Percentiles rank a stretch among this genome's conserved stretches.
Conservation (phyloP, 2,329 filamentous ascomycete species). For the Lizonia empirigonia region DNA sequence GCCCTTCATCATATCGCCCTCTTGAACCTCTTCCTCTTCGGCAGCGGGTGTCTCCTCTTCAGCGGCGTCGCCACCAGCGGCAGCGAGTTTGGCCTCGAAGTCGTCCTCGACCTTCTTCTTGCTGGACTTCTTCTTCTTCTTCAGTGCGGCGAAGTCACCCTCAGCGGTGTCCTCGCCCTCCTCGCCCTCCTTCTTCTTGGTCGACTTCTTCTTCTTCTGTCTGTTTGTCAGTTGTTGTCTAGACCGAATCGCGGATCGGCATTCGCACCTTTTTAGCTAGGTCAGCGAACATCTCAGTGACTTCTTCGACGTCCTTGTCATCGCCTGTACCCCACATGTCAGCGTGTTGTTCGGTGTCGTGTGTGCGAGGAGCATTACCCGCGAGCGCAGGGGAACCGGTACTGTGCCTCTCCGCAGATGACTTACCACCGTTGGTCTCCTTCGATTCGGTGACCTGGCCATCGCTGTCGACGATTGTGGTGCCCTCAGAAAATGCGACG, state of each 20-base stretch:
- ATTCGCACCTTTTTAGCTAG: constrained; percentile 67
- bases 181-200: constrained; percentile 64
- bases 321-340: constrained; percentile 38
- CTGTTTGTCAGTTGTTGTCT: constrained; percentile 7
- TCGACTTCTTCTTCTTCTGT: constrained; percentile 67
- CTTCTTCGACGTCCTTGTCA: constrained; percentile 67
- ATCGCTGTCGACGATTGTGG: constrained; percentile 86
- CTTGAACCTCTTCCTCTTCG: constrained; percentile 60
- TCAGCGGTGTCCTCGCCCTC: constrained; percentile 57
- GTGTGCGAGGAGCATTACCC: constrained; percentile 26
- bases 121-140: constrained; percentile 86
- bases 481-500: constrained; percentile 88
- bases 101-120: constrained; percentile 65
- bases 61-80: constrained; percentile 60
- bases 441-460: constrained; percentile 80
- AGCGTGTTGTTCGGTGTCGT: constrained; percentile 19
- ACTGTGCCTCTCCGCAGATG: constrained; percentile 77
- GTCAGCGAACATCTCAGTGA: constrained; percentile 66
- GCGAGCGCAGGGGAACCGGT: constrained; percentile 21
- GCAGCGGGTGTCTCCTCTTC: constrained; percentile 59
- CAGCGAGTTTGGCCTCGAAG: constrained; percentile 70
- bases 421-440: constrained; percentile 73
- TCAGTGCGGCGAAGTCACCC: constrained; percentile 68
- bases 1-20: constrained; percentile 81
- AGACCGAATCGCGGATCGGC: background rate